phyloP scores from a whole-genome alignment of 306 rosid species.

The Fagus sylvatica region DNA sequence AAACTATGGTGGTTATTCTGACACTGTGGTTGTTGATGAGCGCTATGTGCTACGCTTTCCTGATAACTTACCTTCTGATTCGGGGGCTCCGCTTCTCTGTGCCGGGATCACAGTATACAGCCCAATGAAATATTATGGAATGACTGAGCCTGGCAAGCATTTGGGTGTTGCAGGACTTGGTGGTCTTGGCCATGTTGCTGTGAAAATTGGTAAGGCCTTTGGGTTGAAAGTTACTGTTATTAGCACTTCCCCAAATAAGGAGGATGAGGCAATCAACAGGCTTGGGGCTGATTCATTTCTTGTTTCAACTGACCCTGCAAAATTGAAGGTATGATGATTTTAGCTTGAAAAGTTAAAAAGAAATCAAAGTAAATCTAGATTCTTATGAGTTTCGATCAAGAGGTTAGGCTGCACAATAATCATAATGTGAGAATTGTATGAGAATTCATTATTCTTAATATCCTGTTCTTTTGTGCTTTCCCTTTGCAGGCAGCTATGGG shows the following conservation, averaged over 20 bases:
- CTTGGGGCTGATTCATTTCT: slow-evolving; percentile 91
- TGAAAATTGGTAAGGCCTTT: slow-evolving; percentile 83
- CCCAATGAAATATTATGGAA: slow-evolving; percentile 89
- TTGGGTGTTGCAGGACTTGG: slow-evolving; percentile 96
- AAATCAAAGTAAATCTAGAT: neutral
- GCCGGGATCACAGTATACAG: slow-evolving; percentile 92
- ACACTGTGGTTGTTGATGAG: slow-evolving; percentile 70
- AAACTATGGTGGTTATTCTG: slow-evolving; percentile 85
- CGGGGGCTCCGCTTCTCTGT: slow-evolving; percentile 88
- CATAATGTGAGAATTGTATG: slow-evolving; percentile 9
- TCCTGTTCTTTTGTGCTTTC: neutral
- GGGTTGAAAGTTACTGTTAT: slow-evolving; percentile 96
- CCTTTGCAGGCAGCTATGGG: slow-evolving; percentile 66
- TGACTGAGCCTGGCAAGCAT: slow-evolving; percentile 85
- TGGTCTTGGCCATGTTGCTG: slow-evolving; percentile 91
- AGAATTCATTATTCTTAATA: neutral
- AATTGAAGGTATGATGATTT: slow-evolving; percentile 52
- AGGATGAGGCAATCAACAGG: slow-evolving; percentile 58
- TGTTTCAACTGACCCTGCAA: slow-evolving; percentile 56
- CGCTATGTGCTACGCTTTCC: slow-evolving; percentile 68
- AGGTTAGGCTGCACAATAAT: neutral
- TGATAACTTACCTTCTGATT: slow-evolving; percentile 69
- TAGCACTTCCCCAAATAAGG: slow-evolving; percentile 66
- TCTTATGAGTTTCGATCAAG: slow-evolving; percentile 11
- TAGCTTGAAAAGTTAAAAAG: neutral